Base-by-base conservation (phyloP, 495 filamentous ascomycete species). In the Podospora pseudopauciseta region DNA sequence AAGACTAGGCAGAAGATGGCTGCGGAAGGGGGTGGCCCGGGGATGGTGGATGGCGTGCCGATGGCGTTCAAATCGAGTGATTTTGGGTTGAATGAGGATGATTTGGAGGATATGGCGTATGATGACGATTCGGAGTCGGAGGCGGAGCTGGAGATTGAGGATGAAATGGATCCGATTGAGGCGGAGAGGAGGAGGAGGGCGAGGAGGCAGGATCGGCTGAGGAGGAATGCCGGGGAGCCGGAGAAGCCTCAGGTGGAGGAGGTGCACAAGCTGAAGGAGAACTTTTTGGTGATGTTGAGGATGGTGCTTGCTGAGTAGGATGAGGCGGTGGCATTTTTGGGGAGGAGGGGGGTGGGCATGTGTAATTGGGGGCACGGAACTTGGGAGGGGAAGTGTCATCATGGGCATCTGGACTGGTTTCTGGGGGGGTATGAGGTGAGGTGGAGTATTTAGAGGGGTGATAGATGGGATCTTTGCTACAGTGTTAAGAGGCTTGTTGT, bases 1-100 rank as follows among this genome's bases (percentile, higher is more conserved):
- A 99, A 99, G 83, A 99, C 95, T 7, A 82, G 94, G 66, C 95
- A 97, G 81, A 99, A 99, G 84, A 98, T 99, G 95, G 95, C 95
- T 4, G 91, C 91, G 18, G 92, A 92, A 68, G 91, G 79, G 26
- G 72, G 65, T 26, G 60, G 68, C n/a, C 72, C 73, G 19, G 39
- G 39, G 39, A 81, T 81, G 7, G 81, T 81, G 7, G 88, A 85
- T 20, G 80, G 78, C 64, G 74, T 84, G 11, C 75, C 74, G 4
- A 58, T 74, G 60, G 83, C 79, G 23, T 94, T 97, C 80, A 85
- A 80, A 69, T 85, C 86, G 49, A 88, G 84, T 67, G 94, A 97
- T 77, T 99, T 99, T 79, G 96, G 96, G 15, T 81, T 99, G 5
- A 88, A 96, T 74, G 87, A 90, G 77, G 89, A 91, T 82, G 93